Conservation (phyloP, 1,284 basidiomycete species). For the Apiotrichum veenhuisii region DNA sequence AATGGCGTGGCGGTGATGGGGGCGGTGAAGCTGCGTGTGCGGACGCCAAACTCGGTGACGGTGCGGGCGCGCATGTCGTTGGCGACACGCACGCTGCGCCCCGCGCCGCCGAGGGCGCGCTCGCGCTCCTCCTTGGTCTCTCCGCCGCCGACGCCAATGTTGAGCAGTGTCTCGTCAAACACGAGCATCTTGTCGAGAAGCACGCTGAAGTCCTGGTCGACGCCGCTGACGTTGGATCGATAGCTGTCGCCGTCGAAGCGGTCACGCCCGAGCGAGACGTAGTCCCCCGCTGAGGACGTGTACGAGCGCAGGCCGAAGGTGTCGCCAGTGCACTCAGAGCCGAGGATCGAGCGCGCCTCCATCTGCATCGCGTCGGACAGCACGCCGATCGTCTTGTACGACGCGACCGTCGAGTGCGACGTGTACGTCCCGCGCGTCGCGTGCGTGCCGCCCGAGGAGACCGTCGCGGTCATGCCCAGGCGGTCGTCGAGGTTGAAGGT, state of each 20-base stretch:
- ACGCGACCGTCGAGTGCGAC: not conserved
- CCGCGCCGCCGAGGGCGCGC: not conserved
- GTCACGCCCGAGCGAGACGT: not conserved
- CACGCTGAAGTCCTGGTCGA: not conserved
- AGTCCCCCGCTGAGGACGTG: not conserved
- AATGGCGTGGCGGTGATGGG: not conserved
- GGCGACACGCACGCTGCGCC: not conserved
- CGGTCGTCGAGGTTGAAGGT: not conserved
- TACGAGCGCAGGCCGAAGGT: not conserved
- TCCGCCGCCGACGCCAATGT: not conserved
- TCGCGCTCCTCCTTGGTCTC: not conserved
- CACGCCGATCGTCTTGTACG: not conserved
- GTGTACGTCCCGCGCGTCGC: not conserved
- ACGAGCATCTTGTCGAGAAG: not conserved
- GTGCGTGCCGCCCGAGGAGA: no score
- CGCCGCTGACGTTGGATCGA: not conserved
- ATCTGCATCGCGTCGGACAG: not conserved
- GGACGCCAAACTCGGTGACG: not conserved
- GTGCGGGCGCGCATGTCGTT: not conserved
- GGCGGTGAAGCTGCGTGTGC: not conserved
- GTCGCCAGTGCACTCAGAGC: not conserved
- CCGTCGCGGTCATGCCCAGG: no score
- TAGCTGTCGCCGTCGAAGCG: not conserved
- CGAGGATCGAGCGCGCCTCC: not conserved
- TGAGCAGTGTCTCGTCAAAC: not conserved